A percentile compares a stretch with the other conserved stretches of the same genome.
These are phyloP conservation scores for maize (Zea mays) DNA, from an alignment of 176 grass and related monocot species.

Conservation along the genomic window DNA sequence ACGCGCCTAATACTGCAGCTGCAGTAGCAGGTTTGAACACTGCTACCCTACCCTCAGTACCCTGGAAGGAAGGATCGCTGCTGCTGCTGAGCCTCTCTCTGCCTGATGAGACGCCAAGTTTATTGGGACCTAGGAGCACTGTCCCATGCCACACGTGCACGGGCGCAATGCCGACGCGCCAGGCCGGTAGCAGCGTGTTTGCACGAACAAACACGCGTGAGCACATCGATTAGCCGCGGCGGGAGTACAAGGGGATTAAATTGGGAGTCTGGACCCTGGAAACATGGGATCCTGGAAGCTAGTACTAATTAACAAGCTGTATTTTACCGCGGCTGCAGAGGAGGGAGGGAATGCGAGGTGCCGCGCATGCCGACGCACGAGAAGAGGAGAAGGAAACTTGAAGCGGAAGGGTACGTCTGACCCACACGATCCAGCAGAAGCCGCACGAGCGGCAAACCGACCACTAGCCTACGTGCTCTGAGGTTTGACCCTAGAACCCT, in stretches of 20 bases:
- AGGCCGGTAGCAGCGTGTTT: constrained; percentile 39
- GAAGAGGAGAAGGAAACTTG: constrained; percentile 68
- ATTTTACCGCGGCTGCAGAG: constrained; percentile 23
- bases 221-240: constrained; percentile 45
- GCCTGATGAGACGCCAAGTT: constrained; percentile 39
- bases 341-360: neutral
- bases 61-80: neutral
- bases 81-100: neutral
- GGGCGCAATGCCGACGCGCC: constrained; percentile 31
- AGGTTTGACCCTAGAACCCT: constrained; percentile 56
- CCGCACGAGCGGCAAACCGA: constrained; percentile 60
- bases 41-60: neutral
- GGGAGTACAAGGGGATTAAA: constrained; percentile 49
- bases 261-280: constrained; percentile 61
- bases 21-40: constrained; percentile 20
- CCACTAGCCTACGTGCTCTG: constrained; percentile 21
- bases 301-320: constrained; percentile 33
- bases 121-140: constrained; percentile 29
- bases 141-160: constrained; percentile 58
- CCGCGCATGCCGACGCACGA: constrained; percentile 1
- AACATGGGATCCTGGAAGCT: constrained; percentile 68
- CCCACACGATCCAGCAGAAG: constrained; percentile 34
- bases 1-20: neutral
- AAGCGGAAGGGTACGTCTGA: constrained; percentile 76
- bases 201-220: constrained; percentile 49